Percentiles rank a stretch among this genome's conserved stretches.
These are phyloP conservation scores for Hanseniaspora gamundiae DNA, from an alignment of 1,139 yeast genomes.

Conservation along the genomic window DNA sequence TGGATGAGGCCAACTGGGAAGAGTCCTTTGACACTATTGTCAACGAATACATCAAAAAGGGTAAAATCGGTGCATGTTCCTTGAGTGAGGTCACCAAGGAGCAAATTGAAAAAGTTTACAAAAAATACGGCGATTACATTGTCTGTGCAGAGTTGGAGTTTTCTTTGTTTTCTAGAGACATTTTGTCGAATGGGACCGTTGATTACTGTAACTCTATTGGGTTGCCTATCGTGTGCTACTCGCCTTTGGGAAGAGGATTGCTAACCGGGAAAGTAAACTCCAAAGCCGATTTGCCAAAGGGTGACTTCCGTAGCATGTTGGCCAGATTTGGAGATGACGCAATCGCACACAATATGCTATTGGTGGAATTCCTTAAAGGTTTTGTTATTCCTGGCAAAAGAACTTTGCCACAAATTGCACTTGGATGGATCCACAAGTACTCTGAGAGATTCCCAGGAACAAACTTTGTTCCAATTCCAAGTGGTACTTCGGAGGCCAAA, in stretches of 20 bases:
- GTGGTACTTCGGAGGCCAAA: conserved; percentile 48
- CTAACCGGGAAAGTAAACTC: conserved; percentile 50
- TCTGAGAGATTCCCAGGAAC: conserved; percentile 33
- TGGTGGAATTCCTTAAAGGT: conserved; percentile 32
- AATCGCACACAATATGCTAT: conserved; percentile 36
- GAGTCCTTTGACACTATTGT: conserved; percentile 38
- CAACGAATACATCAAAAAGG: conserved; percentile 37
- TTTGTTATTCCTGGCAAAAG: conserved; percentile 33
- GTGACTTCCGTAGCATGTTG: conserved; percentile 40
- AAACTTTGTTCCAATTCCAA: conserved; percentile 65
- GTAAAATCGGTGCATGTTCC: conserved; percentile 53
- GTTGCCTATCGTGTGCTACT: conserved; percentile 66
- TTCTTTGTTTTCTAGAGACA: conserved; percentile 53
- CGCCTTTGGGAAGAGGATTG: conserved; percentile 73
- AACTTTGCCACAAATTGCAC: conserved; percentile 56
- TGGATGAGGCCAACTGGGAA: conserved; percentile 34
- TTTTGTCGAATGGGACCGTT: conserved; percentile 48
- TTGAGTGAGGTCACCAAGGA: conserved; percentile 58
- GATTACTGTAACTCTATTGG: conserved; percentile 38
- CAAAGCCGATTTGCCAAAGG: conserved; percentile 35
- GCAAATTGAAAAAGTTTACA: conserved; percentile 44
- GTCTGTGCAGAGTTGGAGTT: conserved; percentile 66
- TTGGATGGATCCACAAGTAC: conserved; percentile 52
- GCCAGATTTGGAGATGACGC: conserved; percentile 53
- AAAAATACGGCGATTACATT: conserved; percentile 34